Evolutionary conservation across 345 rosid species (phyloP), one percentile per base, ranked within the genome.

Genomic region (Eutrema heterophyllum): DNA sequence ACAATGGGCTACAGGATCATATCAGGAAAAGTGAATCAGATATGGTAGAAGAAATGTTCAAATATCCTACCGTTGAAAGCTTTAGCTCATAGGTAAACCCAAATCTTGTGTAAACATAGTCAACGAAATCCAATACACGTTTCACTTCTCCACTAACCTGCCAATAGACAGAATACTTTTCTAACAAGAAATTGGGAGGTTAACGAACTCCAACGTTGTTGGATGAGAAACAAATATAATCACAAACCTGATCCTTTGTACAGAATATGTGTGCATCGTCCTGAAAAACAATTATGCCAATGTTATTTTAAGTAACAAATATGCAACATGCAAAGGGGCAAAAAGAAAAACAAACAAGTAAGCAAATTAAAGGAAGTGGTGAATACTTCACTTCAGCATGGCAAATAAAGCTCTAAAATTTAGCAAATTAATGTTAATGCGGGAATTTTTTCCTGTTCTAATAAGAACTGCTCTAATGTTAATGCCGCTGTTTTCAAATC

Each of bases 81-180:
- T 90, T 88, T 81, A 93, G 81, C 36, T 93, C 95, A 78, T 88
- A 90, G 56, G 91, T 86, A 82, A 93, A 88, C 41, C 97, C 89
- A 72, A 87, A 88, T 58, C 83, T 53, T 26, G 53, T 39, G 67
- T 92, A 88, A n/a, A 53, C 71, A 78, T 87, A 83, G 55, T 89
- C 78, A 70, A 90, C 83, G 79, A 93, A 92, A 9, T 88, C 93
- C 67, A 92, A 78, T 55, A 78, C 88, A 61, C 80, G 84, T 64
- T 68, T 84, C 57, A 88, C 98, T 88, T 92, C 92, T 14, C 84
- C 86, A 70, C 79, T 86, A 40, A 92, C 81, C 98, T 92, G 88
- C 51, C 71, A 56, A 65, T 50, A 30, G 16, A 29, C 13, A 67
- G 15, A 70, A 48, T 52, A 54, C 32, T 71, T 21, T 21, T 57